A percentile compares a stretch with the other conserved stretches of the same genome.
Evolutionary conservation across 1,284 basidiomycete genomes (phyloP).

Genomic region (Inonotus hispidus): DNA sequence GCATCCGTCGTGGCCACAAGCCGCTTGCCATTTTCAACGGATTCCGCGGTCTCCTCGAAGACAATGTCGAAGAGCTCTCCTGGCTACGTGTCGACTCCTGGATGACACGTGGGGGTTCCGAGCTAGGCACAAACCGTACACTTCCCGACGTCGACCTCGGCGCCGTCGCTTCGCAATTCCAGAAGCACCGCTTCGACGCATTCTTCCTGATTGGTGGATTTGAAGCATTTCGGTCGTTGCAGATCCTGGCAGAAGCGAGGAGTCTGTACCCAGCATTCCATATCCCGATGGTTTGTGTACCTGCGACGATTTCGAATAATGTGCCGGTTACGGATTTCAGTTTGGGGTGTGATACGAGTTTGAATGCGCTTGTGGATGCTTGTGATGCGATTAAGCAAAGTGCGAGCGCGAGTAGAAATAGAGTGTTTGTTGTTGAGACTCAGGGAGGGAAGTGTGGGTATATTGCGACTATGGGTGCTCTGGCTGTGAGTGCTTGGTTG

Average conservation of each 20-base stretch:
- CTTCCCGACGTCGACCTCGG: conserved; percentile 86
- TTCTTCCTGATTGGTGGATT: conserved; percentile 94
- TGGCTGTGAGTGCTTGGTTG: conserved; percentile 57
- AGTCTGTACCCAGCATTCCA: conserved; percentile 86
- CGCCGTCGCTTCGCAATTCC: conserved; percentile 84
- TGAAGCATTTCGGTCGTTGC: conserved; percentile 83
- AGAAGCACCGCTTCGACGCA: conserved; percentile 78
- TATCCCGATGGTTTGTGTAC: conserved; percentile 89
- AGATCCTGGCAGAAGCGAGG: conserved; percentile 76
- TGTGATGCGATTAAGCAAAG: conserved; percentile 99
- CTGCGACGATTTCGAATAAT: conserved; percentile 97
- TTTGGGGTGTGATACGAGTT: conserved; percentile 89
- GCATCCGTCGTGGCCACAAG: conserved; percentile 86
- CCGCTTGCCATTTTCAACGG: conserved; percentile 93
- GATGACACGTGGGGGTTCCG: conserved; percentile 96
- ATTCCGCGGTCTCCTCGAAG: conserved; percentile 90
- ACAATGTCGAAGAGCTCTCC: conserved; percentile 80
- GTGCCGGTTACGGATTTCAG: conserved; percentile 96
- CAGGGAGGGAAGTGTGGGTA: conserved; percentile 97
- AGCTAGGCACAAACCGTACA: conserved; percentile 93
- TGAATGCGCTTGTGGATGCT: conserved; percentile 96
- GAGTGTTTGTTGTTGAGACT: conserved; percentile 97
- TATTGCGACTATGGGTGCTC: conserved; percentile 89
- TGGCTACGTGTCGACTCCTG: conserved; percentile 98
- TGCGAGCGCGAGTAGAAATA: conserved; percentile 89